Base-by-base conservation (phyloP, 306 rosid genomes). In the Benincasa hispida region DNA sequence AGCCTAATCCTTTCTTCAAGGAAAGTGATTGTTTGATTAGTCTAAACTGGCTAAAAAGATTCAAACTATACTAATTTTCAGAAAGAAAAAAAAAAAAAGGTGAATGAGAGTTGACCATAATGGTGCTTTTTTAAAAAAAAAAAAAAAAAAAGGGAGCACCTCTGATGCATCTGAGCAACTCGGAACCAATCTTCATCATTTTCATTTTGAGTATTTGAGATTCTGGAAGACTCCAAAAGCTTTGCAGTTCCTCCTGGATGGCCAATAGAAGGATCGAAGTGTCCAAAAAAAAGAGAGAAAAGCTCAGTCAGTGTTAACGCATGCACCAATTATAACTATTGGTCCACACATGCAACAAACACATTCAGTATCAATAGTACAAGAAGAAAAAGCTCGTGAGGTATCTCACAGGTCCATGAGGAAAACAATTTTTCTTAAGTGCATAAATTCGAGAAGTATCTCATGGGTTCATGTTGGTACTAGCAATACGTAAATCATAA, bases 101-200 rank as follows among this genome's bases (percentile, higher is more conserved):
- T 13, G 17, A 28, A 62, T 54, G 17, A 27, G 45, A 18, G 81
- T 27, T 60, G 22, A 58, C 21, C 67, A 60, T 8, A 83, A 67
- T 41, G 78, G 68, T 62, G 55, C 79, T 60, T 72, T 68, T 7
- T 53, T 74, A 78, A 76, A 11, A 67, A 32, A 51, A 79, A 41
- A n/a, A 74, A 78, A 76, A 11, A 67, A 32, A 51, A 79, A 41
- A n/a, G 48, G 30, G 74, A 66, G 30, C 82, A 93, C 98, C 98
- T 90, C 67, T 22, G 77, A 54, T 87, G 87, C 85, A 85, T 76
- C 56, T 81, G 83, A 76, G 91, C 87, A 81, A 91, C 81, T 66
- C 72, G 80, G 56, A 85, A 80, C 98, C 98, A 93, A 56, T 86
- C 97, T 78, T 85, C 86, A 54, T 93, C 97, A 77, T 65, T 75